Base-by-base conservation (phyloP, 108 stramenopile genomes). In the Seminavis robusta region DNA sequence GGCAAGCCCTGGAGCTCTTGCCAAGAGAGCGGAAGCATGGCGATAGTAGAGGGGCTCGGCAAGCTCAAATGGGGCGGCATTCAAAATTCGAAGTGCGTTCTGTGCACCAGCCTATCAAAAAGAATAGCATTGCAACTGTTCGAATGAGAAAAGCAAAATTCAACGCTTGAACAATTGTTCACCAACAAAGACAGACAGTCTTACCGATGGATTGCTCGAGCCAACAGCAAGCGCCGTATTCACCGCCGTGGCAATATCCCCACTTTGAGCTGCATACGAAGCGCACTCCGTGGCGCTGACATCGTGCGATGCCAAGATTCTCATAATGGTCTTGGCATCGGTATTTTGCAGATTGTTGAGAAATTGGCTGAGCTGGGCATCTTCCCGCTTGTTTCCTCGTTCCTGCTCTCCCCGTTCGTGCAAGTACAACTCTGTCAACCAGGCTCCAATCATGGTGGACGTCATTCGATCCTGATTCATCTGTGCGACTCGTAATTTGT, bases 11-110 rank as follows among this genome's bases (percentile, higher is more conserved):
- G 92, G 92, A 41, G 82, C 86, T 15, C 88, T 59, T 11, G 83
- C 67, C 43, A 91, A 39, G 0, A 91, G 60, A 5, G 59, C 66
- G 24, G 71, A 59, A 5, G 86, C 80, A 56, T 85, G 64, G 47
- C 77, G 86, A 72, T 88, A 92, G 61, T 92, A 92, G 21, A 78
- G 70, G 1, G 83, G 83, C 51, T 92, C 90, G 3, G 90, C 81
- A 28, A 81, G 54, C 69, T 92, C 86, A 42, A 92, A 77, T 1
- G 83, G 84, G 8, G 83, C 80, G 24, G 86, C 84, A 62, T 78
- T 76, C 9, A 92, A 48, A 37, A 88, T 77, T 37, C 76, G 50
- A 4, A 88, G 51, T 3, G 90, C 86, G 33, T 80, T 83, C 20
- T 76, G 66, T 3, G 84, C 86, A 31, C 84, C 86, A 55, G 65